Conservation (phyloP, 768 basidiomycete species). For the Piloderma croceum region DNA sequence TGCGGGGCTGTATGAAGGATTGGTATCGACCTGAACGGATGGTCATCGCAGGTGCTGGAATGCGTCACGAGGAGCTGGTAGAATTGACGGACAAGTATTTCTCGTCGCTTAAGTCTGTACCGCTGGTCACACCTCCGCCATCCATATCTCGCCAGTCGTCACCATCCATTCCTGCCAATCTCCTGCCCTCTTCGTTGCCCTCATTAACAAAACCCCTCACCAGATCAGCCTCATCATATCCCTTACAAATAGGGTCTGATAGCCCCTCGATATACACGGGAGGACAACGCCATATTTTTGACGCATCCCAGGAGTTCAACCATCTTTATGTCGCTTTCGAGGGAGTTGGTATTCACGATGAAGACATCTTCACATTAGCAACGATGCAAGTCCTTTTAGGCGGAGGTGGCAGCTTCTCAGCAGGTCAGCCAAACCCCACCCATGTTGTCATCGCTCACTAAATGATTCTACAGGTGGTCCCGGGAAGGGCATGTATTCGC, state of each 20-base stretch:
- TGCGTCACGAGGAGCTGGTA: slow-evolving; percentile 85
- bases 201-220: slow-evolving; percentile 63
- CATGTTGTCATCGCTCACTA: slow-evolving; percentile 3
- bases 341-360: slow-evolving; percentile 83
- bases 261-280: slow-evolving; percentile 68
- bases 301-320: slow-evolving; percentile 66
- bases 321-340: slow-evolving; percentile 93
- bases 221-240: slow-evolving; percentile 71
- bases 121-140: slow-evolving; percentile 15
- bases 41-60: slow-evolving; percentile 91
- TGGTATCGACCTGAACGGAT: slow-evolving; percentile 95
- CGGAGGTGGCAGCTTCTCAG: slow-evolving; percentile 95
- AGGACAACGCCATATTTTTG: slow-evolving; percentile 67
- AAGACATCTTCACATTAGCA: slow-evolving; percentile 89
- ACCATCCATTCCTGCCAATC: slow-evolving; percentile 45
- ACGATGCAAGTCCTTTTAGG: slow-evolving; percentile 94
- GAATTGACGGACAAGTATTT: slow-evolving; percentile 83
- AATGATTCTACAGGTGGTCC: slow-evolving; percentile 69
- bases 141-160: slow-evolving; percentile 24
- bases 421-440: too few relatives aligned
- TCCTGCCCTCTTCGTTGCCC: slow-evolving; percentile 50
- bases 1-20: slow-evolving; percentile 60
- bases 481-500: slow-evolving; percentile 98
- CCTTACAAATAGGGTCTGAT: not conserved
- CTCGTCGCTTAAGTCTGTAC: slow-evolving; percentile 48